Percentiles rank a stretch among this genome's conserved stretches.
Evolutionary conservation across 2,329 filamentous ascomycete species (phyloP).

Genomic region (Penicillium sp.): DNA sequence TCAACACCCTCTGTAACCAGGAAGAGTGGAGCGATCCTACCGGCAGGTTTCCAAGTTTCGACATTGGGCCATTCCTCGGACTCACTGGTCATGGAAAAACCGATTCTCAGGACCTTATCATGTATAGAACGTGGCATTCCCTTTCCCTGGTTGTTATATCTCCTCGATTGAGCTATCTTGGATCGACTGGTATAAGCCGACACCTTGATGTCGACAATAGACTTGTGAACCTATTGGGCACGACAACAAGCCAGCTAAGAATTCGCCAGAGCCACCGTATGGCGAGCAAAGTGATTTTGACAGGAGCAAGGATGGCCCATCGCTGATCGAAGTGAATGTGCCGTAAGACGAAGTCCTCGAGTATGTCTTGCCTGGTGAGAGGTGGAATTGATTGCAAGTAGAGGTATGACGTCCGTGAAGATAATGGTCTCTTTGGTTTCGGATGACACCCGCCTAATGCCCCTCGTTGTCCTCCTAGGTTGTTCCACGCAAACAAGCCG

Average conservation of each 20-base stretch:
- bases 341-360: conserved; percentile 58
- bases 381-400: conserved; percentile 28
- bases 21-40: too few species aligned
- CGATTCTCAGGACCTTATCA: too few species aligned
- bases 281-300: conserved; percentile 60
- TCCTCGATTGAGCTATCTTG: too few species aligned
- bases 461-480: conserved; percentile 59
- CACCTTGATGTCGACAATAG: too few species aligned
- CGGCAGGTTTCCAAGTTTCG: too few species aligned
- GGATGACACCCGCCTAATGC: conserved; percentile 24
- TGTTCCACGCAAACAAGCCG: conserved; percentile 55
- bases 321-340: conserved; percentile 55
- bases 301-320: conserved; percentile 62
- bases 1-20: background rate
- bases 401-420: background rate
- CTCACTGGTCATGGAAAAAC: too few species aligned
- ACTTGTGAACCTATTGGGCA: too few species aligned
- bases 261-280: conserved; percentile 54
- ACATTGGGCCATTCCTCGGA: too few species aligned
- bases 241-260: background rate
- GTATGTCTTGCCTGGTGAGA: conserved; percentile 50
- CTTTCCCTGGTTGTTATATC: too few species aligned
- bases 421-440: background rate
- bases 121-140: too few species aligned
- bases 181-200: too few species aligned